These are phyloP conservation scores for Crucibulum laeve DNA, from an alignment of 768 basidiomycete species.

Conservation along the genomic window DNA sequence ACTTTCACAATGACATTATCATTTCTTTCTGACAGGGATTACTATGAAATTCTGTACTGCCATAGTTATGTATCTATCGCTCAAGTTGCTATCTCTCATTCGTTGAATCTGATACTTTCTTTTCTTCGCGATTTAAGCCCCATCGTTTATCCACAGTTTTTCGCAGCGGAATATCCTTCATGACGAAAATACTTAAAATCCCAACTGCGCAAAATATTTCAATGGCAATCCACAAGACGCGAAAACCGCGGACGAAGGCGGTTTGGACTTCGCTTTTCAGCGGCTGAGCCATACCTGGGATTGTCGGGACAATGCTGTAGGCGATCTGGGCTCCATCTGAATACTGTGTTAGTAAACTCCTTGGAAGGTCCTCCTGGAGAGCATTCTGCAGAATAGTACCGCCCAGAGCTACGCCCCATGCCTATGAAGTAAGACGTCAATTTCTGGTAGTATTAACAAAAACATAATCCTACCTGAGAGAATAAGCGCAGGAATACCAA, in stretches of 20 bases:
- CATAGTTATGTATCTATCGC: too few species aligned
- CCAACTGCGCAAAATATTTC: neutral
- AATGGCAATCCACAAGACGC: neutral
- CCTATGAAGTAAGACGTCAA: neutral
- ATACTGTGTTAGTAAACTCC: neutral
- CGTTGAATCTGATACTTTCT: too few species aligned
- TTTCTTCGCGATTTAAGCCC: too few species aligned
- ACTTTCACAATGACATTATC: too few species aligned
- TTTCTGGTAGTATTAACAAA: neutral
- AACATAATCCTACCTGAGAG: constrained; percentile 24
- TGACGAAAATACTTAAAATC: neutral
- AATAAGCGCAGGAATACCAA: constrained; percentile 34
- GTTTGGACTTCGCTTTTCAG: neutral
- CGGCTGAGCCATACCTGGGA: neutral
- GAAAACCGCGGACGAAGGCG: neutral
- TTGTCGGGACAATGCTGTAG: neutral
- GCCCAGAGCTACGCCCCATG: neutral
- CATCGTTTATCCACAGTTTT: neutral
- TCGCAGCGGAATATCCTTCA: neutral
- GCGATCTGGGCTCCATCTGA: neutral
- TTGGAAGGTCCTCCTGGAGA: neutral
- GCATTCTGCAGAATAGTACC: neutral
- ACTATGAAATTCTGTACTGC: too few species aligned
- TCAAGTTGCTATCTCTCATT: too few species aligned
- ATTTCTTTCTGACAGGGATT: too few species aligned